These are phyloP conservation scores for Rhododendron molle DNA, from an alignment of 148 eudicot genomes.

Conservation along the genomic window DNA sequence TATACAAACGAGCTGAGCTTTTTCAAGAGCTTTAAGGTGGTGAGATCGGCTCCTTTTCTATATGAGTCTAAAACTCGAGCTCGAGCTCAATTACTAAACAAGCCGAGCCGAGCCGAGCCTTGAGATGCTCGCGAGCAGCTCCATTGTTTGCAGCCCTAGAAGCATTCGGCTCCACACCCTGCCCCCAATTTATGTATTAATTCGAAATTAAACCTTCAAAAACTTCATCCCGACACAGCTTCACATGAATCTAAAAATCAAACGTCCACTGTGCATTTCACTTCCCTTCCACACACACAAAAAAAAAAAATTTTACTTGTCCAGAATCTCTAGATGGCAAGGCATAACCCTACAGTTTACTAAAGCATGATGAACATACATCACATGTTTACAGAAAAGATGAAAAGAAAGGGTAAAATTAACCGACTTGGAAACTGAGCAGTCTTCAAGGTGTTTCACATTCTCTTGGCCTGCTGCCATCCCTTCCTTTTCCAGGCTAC, in stretches of 20 bases:
- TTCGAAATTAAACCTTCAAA: neutral
- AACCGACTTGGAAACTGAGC: constrained; percentile 79
- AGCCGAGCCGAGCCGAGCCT: neutral
- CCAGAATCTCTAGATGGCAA: neutral
- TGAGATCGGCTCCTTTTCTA: neutral
- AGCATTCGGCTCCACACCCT: neutral
- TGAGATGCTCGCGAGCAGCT: neutral
- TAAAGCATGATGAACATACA: neutral
- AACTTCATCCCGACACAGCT: neutral
- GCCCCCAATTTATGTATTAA: neutral
- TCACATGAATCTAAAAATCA: neutral
- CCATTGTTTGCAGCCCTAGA: neutral
- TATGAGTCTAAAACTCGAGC: neutral
- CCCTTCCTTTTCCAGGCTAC: constrained; percentile 18
- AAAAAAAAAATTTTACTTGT: neutral
- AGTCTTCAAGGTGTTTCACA: constrained; percentile 73
- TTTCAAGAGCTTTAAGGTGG: neutral
- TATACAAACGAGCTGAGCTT: neutral
- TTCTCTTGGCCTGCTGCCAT: constrained; percentile 42
- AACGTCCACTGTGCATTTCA: neutral
- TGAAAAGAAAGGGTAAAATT: neutral
- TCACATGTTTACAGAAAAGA: neutral
- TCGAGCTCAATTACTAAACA: neutral
- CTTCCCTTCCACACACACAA: neutral
- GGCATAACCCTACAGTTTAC: neutral